A percentile compares a stretch with the other conserved stretches of the same genome.
These are phyloP conservation scores for Wolfiporia cocos DNA, from an alignment of 1,284 basidiomycete genomes.

Conservation along the genomic window DNA sequence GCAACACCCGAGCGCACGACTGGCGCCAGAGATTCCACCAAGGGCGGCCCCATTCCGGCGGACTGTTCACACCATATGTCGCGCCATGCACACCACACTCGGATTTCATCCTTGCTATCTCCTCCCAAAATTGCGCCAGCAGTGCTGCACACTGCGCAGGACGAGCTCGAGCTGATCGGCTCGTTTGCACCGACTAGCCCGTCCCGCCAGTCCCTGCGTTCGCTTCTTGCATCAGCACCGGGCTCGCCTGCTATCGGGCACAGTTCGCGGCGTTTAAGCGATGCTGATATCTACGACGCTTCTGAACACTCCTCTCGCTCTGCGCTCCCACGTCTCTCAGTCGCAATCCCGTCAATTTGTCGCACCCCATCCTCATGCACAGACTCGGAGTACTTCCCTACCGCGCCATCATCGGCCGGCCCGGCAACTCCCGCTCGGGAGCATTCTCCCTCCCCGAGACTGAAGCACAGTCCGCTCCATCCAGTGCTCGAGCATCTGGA, in stretches of 20 bases:
- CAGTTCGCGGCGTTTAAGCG: neutral
- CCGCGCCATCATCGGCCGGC: conserved; percentile 20
- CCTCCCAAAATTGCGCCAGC: conserved; percentile 12
- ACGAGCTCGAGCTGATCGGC: conserved; percentile 19
- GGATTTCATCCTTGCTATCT: no score
- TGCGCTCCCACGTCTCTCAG: conserved; percentile 9
- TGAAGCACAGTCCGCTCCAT: conserved; percentile 27
- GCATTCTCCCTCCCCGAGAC: conserved; percentile 9
- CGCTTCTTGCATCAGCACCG: conserved; percentile 12
- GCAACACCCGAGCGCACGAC: no score
- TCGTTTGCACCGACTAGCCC: conserved; percentile 25
- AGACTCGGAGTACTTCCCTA: conserved; percentile 25
- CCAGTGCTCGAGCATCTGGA: conserved; percentile 53
- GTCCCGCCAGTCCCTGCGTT: conserved; percentile 19
- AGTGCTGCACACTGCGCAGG: conserved; percentile 11
- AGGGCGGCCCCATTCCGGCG: no score
- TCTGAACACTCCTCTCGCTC: neutral
- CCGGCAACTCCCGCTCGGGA: conserved; percentile 18
- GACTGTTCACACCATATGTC: neutral
- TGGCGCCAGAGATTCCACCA: no score
- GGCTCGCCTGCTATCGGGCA: neutral
- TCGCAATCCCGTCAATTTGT: conserved; percentile 24
- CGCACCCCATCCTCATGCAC: conserved; percentile 25
- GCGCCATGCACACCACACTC: conserved; percentile 4
- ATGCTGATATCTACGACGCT: no score